Evolutionary conservation across 2,329 filamentous ascomycete species (phyloP), one percentile per base, ranked within the genome.

Genomic region (Coniochaeta hoffmannii): DNA sequence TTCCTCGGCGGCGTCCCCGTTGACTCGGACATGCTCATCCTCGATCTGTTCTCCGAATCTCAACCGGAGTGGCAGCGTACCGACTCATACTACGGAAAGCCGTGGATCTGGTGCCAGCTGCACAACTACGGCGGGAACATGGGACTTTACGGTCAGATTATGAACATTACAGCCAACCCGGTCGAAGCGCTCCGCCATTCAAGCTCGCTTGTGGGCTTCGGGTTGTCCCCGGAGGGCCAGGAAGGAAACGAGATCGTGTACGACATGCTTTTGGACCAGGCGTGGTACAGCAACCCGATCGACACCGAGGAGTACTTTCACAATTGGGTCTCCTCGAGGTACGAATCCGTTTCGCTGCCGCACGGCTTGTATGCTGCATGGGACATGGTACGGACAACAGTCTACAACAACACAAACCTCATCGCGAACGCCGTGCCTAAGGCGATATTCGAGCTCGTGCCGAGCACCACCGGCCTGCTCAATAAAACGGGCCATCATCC

Each of bases 211-310:
- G 68, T 78, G 1, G 77, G 77, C 1, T 74, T 77, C 53, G 77
- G 77, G 1, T 64, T 76, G 4, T 76, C 75, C 0, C 73, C 74
- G 59, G 77, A 80, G 56, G 76, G 71, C 9, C 76, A 79, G 59
- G 77, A 78, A 59, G 77, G 76, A 17, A 80, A 80, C 57, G 76
- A 80, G 54, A 73, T 81, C 57, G 68, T 80, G 56, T 80, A 80
- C 60, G 72, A 76, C 54, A 62, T 80, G 1, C 67, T 80, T 0
- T 68, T 81, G 1, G 74, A 77, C 55, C 78, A 80, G 61, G 76
- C 75, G 2, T 81, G 78, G 78, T 71, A 69, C 1, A 41, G 46
- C 8, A 63, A 61, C 0, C 69, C 76, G 1, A 72, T 80, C 49
- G 67, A 79, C 50, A 76, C 74, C 0, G 56, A 64, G 4, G 28